phyloP scores from a whole-genome alignment of 2,329 filamentous ascomycete genomes.

The Pseudocercospora vitis region DNA sequence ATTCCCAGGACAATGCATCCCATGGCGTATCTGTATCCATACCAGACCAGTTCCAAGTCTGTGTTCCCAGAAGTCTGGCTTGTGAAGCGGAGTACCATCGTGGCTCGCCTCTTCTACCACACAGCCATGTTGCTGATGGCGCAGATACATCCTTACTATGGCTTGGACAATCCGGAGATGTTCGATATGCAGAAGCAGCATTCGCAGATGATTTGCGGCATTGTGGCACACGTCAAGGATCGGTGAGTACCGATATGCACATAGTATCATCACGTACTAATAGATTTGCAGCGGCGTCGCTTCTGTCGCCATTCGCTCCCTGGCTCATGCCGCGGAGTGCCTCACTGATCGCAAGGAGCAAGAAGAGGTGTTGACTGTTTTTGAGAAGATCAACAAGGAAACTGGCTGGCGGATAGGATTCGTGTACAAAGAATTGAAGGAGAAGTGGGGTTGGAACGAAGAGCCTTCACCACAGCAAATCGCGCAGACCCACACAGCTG shows the following conservation, averaged over 20 bases:
- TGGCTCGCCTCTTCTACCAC: constrained; percentile 85
- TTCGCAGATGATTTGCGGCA: constrained; percentile 83
- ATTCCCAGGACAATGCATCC: constrained; percentile 86
- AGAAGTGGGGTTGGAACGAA: constrained; percentile 73
- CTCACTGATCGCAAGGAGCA: constrained; percentile 70
- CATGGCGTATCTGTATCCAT: constrained; percentile 71
- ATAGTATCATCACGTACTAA: constrained; percentile 17
- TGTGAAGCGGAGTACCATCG: constrained; percentile 75
- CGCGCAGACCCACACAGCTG: constrained; percentile 39
- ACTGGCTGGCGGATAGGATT: constrained; percentile 77
- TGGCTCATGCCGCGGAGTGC: constrained; percentile 74
- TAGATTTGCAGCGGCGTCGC: constrained; percentile 60
- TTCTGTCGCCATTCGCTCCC: constrained; percentile 73
- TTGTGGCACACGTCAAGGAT: constrained; percentile 81
- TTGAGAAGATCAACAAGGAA: constrained; percentile 71
- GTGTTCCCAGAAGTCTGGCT: constrained; percentile 87
- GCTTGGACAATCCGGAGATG: constrained; percentile 65
- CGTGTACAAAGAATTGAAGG: constrained; percentile 70
- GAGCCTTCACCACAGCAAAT: constrained; percentile 41
- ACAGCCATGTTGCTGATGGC: constrained; percentile 78
- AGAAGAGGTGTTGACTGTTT: constrained; percentile 74
- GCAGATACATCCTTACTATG: constrained; percentile 70
- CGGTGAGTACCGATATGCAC: constrained; percentile 45
- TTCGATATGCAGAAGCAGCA: constrained; percentile 69
- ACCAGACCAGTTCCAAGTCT: constrained; percentile 67